Percentiles rank a stretch among this genome's conserved stretches.
Evolutionary conservation across 2,329 filamentous ascomycete genomes (phyloP).

Genomic region (Amesomyces nigricolor): DNA sequence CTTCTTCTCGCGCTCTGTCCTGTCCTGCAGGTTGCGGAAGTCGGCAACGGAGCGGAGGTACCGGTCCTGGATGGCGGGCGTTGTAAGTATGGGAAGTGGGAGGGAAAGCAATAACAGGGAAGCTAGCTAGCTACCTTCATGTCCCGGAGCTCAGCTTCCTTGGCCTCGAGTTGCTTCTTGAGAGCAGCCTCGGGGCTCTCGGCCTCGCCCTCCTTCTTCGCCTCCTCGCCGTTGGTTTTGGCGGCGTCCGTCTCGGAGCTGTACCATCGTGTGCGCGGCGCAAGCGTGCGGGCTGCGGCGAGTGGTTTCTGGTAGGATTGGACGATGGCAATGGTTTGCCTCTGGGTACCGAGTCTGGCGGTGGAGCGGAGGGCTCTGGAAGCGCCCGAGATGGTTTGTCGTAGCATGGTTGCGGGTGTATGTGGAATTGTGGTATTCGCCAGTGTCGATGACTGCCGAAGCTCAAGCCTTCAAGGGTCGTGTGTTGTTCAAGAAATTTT

Average conservation of each 20-base stretch:
- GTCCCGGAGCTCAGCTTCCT: constrained; percentile 56
- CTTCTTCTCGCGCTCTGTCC: constrained; percentile 85
- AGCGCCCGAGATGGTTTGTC: constrained; percentile 40
- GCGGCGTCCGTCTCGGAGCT: constrained; percentile 40
- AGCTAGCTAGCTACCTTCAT: constrained; percentile 63
- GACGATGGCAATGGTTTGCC: constrained; percentile 32
- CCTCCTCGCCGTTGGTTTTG: constrained; percentile 23
- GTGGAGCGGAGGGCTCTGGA: constrained; percentile 41
- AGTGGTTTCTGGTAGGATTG: constrained; percentile 37
- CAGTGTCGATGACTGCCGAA: not conserved
- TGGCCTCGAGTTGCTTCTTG: constrained; percentile 48
- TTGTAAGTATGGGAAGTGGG: constrained; percentile 10
- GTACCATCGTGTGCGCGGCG: constrained; percentile 43
- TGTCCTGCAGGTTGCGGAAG: constrained; percentile 96
- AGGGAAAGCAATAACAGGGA: not conserved
- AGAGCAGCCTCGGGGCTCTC: constrained; percentile 38
- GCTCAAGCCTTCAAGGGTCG: constrained; percentile 4
- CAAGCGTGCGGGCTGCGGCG: constrained; percentile 28
- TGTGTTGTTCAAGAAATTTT: constrained; percentile 21
- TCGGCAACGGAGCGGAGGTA: constrained; percentile 91
- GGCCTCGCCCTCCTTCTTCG: constrained; percentile 26
- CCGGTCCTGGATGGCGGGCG: constrained; percentile 65
- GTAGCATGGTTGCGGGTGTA: constrained; percentile 36
- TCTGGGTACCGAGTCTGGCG: constrained; percentile 33
- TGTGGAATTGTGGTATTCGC: constrained; percentile 2